Conservation (phyloP, 441 rosid genomes). For the Mallotus repandus region DNA sequence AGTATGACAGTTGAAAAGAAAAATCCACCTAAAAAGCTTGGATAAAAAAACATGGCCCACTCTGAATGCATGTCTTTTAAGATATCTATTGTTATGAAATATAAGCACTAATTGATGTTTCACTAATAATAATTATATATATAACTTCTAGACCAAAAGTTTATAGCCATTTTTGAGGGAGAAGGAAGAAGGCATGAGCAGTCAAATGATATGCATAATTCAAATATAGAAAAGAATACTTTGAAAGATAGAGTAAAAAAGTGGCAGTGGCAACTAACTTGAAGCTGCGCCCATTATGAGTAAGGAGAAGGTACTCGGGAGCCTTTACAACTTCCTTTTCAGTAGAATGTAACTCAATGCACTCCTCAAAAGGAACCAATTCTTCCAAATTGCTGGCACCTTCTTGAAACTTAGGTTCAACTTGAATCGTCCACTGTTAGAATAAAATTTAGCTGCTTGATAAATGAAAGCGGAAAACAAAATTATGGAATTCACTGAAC, state of each 20-base stretch:
- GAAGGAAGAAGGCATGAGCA: background rate
- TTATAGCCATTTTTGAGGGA: background rate
- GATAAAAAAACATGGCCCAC: slow-evolving; percentile 5
- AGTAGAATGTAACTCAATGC: slow-evolving; percentile 75
- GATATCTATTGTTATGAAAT: slow-evolving; percentile 1
- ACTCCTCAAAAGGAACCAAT: slow-evolving; percentile 94
- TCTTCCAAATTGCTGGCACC: slow-evolving; percentile 90
- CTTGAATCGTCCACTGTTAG: slow-evolving; percentile 90
- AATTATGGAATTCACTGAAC: slow-evolving; percentile 15
- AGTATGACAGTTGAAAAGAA: background rate
- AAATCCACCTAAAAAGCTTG: slow-evolving; percentile 13
- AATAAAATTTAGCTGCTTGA: slow-evolving; percentile 26
- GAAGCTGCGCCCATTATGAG: slow-evolving; percentile 94
- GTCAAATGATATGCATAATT: background rate
- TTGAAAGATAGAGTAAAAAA: slow-evolving; percentile 7
- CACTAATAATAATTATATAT: background rate
- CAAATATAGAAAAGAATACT: background rate
- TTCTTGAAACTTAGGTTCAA: slow-evolving; percentile 95
- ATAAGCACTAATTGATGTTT: background rate
- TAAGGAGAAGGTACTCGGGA: slow-evolving; percentile 90
- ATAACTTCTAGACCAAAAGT: background rate
- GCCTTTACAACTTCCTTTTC: slow-evolving; percentile 65
- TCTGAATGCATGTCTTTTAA: background rate
- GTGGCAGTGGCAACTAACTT: slow-evolving; percentile 64
- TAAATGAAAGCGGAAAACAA: background rate